Base-by-base conservation (phyloP, 495 filamentous ascomycete genomes). In the Tuber aestivum region DNA sequence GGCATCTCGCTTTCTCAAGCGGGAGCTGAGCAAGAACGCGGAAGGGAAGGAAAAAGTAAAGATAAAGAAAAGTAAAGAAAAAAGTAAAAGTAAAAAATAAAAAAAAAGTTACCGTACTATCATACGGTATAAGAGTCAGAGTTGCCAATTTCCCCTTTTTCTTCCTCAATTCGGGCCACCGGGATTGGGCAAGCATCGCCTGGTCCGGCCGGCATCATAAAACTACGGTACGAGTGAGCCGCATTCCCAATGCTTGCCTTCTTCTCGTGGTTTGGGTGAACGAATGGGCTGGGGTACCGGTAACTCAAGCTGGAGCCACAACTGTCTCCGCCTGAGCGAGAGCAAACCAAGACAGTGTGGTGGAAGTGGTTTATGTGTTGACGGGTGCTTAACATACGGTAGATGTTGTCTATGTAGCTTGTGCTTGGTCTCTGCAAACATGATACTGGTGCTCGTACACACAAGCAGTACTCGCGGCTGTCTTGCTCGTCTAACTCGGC, bases 141-240 rank as follows among this genome's bases (percentile, higher is more conserved):
- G 56, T 27, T 65, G 56, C n/a, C 10, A 32, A 65, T 35, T 65
- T 65, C 27, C 56, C 56, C 56, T 32, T 65, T 65, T 65, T 65
- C 8, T 14, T 35, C 12, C 7, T 6, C 27, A 65, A 35, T 65
- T 32, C 14, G 27, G 56, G 75, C 72, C 77, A 71, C 76, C 78
- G 77, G 79, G 77, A 79, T 79, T 79, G 45, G 78, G 72, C 77
- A 79, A 79, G 73, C 78, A 75, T 41, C 72, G 27, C 32, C 56
- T 16, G 1, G 48, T 56, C 73, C 75, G 72, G 70, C 56, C 42
- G 42, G 72, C 38, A 7, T 40, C 38, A 40, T 78, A 77, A 73
- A 79, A 74, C 72, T 27, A 40, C 56, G 74, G 76, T 12, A 65
- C 56, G 27, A 65, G 18, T 35, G 56, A 65, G 56, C 56, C 56